Percentiles rank a stretch among this genome's conserved stretches.
Conservation (phyloP, 768 basidiomycete species). For the Grammothele lineata region DNA sequence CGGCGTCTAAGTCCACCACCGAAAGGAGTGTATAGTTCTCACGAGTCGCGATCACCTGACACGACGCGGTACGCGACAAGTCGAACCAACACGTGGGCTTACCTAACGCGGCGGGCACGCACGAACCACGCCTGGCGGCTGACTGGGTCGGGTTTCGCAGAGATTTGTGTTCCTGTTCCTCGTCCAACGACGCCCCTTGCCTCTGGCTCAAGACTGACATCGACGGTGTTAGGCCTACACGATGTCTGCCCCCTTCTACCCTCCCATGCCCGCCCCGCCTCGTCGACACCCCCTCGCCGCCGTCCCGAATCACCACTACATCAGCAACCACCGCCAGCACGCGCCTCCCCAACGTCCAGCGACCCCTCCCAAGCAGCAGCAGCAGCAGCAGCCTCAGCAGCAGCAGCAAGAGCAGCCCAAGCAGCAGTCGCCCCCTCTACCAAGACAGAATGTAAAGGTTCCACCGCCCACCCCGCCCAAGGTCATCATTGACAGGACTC, state of each 20-base stretch:
- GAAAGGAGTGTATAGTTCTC: too few relatives aligned
- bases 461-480: slow-evolving; percentile 78
- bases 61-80: slow-evolving; percentile 19
- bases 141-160: too few relatives aligned
- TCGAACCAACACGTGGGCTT: slow-evolving; percentile 22
- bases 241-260: slow-evolving; percentile 22
- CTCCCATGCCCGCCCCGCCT: slow-evolving; percentile 20
- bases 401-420: slow-evolving; percentile 3
- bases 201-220: slow-evolving; percentile 16
- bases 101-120: slow-evolving; percentile 20
- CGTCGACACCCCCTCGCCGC: slow-evolving; percentile 26
- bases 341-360: slow-evolving; percentile 7
- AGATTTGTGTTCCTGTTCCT: too few relatives aligned
- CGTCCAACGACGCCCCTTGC: slow-evolving; percentile 1
- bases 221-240: slow-evolving; percentile 28
- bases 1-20: too few relatives aligned
- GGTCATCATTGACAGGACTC: slow-evolving; percentile 63
- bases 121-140: slow-evolving; percentile 7
- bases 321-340: slow-evolving; percentile 19
- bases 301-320: slow-evolving; percentile 20
- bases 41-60: slow-evolving; percentile 19
- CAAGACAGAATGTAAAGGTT: slow-evolving; percentile 79
- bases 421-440: slow-evolving; percentile 51
- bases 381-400: slow-evolving; percentile 4
- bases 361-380: slow-evolving; percentile 24